Evolutionary conservation across 441 rosid species (phyloP).

Genomic region (Adansonia madagascariensis): DNA sequence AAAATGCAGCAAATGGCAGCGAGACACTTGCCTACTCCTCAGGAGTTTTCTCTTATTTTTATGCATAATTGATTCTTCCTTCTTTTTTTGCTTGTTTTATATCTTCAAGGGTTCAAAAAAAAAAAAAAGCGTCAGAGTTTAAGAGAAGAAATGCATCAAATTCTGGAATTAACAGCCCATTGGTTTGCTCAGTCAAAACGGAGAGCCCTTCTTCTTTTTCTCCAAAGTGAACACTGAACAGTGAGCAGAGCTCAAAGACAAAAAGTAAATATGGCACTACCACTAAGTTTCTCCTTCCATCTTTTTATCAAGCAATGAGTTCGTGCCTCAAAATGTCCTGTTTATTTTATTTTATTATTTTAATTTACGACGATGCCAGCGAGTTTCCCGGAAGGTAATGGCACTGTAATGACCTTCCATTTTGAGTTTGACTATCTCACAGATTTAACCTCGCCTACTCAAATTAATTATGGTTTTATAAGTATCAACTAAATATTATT

Average conservation of each 20-base stretch:
- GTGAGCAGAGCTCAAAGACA: not conserved
- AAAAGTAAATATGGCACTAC: not conserved
- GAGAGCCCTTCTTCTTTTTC: conserved; percentile 7
- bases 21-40: conserved; percentile 36
- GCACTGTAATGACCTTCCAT: not conserved
- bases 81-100: not conserved
- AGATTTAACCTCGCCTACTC: no score
- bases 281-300: not conserved
- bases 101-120: not conserved
- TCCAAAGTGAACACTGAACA: not conserved
- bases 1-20: conserved; percentile 21
- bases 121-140: conserved; percentile 20
- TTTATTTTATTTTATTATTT: no score
- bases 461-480: no score
- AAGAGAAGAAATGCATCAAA: conserved; percentile 41
- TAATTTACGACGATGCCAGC: conserved; percentile 21
- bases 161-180: conserved; percentile 46
- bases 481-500: no score
- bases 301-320: conserved; percentile 19
- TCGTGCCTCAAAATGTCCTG: conserved; percentile 14
- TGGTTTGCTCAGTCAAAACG: conserved; percentile 41
- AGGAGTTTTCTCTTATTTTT: conserved; percentile 29
- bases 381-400: not conserved
- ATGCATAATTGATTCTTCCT: not conserved
- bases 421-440: not conserved